Base-by-base conservation (phyloP, 371 early-diverging fungal genomes). In the Apophysomyces elegans region DNA sequence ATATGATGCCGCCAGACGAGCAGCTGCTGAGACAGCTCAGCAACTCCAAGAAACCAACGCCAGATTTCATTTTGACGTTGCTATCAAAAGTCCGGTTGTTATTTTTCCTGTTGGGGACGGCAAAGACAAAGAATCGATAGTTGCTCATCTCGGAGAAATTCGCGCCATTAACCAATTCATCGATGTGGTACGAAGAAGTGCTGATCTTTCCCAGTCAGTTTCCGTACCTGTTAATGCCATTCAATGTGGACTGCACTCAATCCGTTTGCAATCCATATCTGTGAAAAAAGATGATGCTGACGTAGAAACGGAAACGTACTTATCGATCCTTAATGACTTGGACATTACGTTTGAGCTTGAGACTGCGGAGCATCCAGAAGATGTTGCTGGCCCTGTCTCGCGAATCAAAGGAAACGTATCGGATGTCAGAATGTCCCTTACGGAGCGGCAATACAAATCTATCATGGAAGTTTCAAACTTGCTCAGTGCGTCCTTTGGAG, bases 141-240 rank as follows among this genome's bases (percentile, higher is more conserved):
- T 97, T n/a, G 92, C 95, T 36, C 87, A 95, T 75, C 82, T 96
- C 32, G 99, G 99, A 63, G 89, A 92, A 67, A 89, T 99, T 18
- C 83, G 92, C 4, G 93, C 96, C 1, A 81, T 75, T 16, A 97
- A 96, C 72, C 70, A 78, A 54, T 93, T 94, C 74, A 59, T 58
- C 8, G 61, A 68, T 5, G 70, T 78, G 18, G 68, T 62, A 13
- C 74, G 86, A 59, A 62, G 71, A 38, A 26, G 63, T 3, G 38
- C 61, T 26, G 57, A 72, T 14, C 41, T 65, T 1, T 21, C 59
- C 18, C 76, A 77, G 26, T 56, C 64, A 32, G 6, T 39, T 58
- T 73, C 78, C 1, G 60, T 81, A 0, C 70, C 75, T 7, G 61
- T 90, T 36, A 87, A 86, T 38, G 69, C 81, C 61, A 88, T 93